phyloP scores from a whole-genome alignment of 768 basidiomycete species.

The Pilatotrama ljubarskyi region DNA sequence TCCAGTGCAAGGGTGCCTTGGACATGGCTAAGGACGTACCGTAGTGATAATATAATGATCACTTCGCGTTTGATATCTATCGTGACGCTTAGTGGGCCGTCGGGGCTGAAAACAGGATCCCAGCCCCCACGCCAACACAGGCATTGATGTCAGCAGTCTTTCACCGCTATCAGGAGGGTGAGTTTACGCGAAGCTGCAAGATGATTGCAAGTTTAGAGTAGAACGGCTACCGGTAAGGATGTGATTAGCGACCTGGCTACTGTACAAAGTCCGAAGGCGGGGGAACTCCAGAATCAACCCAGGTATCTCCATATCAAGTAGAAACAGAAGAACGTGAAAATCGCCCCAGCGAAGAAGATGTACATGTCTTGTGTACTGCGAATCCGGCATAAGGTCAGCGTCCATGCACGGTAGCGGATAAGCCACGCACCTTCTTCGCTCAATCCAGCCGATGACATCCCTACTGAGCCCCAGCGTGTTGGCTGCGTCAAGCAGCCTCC shows the following conservation, averaged over 20 bases:
- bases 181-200: no score
- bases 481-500: conserved; percentile 82
- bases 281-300: conserved; percentile 40
- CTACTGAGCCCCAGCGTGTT: conserved; percentile 93
- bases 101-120: no score
- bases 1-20: no score
- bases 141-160: no score
- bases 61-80: no score
- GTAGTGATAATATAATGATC: no score
- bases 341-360: conserved; percentile 83
- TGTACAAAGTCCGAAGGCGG: conserved; percentile 9
- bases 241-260: conserved; percentile 13
- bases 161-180: no score
- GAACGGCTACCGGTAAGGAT: not conserved
- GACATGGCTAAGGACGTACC: no score
- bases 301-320: conserved; percentile 91
- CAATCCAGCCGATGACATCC: conserved; percentile 97
- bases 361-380: conserved; percentile 91
- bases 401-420: not conserved
- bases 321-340: conserved; percentile 91
- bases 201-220: no score
- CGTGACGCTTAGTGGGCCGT: no score
- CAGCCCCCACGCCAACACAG: no score
- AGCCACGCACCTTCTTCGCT: conserved; percentile 77
- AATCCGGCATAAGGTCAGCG: not conserved